Base-by-base conservation (phyloP, 805 yeast species). In the Komagataella ulmi region DNA sequence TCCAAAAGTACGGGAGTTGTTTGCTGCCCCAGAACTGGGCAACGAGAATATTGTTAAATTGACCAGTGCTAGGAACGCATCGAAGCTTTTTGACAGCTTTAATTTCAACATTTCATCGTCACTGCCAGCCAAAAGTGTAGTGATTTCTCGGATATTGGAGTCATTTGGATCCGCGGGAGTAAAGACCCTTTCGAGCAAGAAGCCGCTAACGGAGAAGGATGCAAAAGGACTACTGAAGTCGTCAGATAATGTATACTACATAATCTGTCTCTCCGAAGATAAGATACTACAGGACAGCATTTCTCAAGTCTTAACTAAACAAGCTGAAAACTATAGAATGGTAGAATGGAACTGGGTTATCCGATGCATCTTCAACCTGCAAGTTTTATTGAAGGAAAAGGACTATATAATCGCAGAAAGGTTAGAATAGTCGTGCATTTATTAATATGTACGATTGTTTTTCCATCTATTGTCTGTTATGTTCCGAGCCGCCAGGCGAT, bases 341-440 rank as follows among this genome's bases (percentile, higher is more conserved):
- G 72, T 79, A 17, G 83, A 78, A 54, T 81, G 85, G 86, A 77
- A 80, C 50, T 79, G 84, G 83, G 75, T 83, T 50, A 78, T 81
- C 12, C 64, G 71, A 53, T 71, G 80, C 48, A 76, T 81, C 0
- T 80, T 81, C 62, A 70, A 68, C 49, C 69, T 74, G 71, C 57
- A 62, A n/a, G 49, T 69, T 8, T 44, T 45, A 7, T 17, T n/a
- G 12, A 47, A 52, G 23, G 55, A 54, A 45, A 50, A 48, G 18
- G 46, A 19, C 19, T 48, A 21, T 40, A 48, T 48, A 5, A 48
- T 48, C 49, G 7, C 24, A 2, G 49, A 24, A 19, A 48, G 49
- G 24, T 1, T 6, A 24, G 24, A n/a, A 6, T 24, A n/a, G 17
- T 12, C 12, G 17, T 19, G 23, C n/a, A 44, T 12, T 14, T 44